Base-by-base conservation (phyloP, 2,329 filamentous ascomycete species). In the Lachnellula subtilissima region DNA sequence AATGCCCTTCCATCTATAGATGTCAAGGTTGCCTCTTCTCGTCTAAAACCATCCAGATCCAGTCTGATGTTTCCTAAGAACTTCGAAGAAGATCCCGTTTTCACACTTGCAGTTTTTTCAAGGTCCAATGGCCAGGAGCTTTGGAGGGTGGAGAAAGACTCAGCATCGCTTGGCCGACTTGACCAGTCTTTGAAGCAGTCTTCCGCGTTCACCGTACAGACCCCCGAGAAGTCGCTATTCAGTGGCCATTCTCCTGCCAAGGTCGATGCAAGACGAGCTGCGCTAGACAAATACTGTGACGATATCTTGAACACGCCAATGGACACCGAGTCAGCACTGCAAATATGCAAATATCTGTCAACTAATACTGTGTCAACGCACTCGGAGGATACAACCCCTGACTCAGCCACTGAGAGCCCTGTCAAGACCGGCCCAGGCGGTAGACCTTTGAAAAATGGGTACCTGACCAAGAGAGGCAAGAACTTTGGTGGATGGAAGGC, bases 401-500 rank as follows among this genome's bases (percentile, higher is more conserved):
- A 78, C 32, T 66, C 70, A 17, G 71, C 64, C n/a, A 69, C 67
- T 23, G 72, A 76, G 40, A 69, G 71, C 37, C 71, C 67, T 8
- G 61, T 69, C 52, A 79, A 72, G 67, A 74, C 76, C 3, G 82
- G 84, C 0, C 78, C 83, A 5, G 83, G 86, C 64, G 84, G 85
- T 3, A 83, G 85, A 49, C 84, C 87, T 8, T 79, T 86, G 57
- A 91, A 90, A 68, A 92, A 86, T 68, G 94, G 94, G 8, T 99
- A 97, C 71, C 76, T 99, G 50, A 97, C 94, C 2, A 99, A 99
- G 76, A 84, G 89, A 64, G 94, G 94, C 49, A 99, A 99, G 78
- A 97, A 97, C 68, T 99, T 99, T 74, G 94, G 94, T 51, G 94
- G 94, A 49, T 99, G 94, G 94, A 99, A 99, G 73, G 92, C 91